Conservation (phyloP, 805 yeast species). For the Saturnispora sekii region DNA sequence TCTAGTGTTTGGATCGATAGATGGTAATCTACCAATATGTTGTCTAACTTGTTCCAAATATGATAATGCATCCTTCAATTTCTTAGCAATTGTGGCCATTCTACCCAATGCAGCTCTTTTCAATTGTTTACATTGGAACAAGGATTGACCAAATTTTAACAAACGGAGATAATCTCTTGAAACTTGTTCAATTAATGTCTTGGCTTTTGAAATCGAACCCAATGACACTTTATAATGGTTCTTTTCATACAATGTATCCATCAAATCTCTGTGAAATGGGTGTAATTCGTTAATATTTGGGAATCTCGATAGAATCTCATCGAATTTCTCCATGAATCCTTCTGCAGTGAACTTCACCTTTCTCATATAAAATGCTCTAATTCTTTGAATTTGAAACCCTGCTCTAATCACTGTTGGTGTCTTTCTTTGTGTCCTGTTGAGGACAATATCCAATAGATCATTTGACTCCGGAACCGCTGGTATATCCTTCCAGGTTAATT, state of each 20-base stretch:
- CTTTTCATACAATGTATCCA: conserved; percentile 96
- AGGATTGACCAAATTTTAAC: conserved; percentile 92
- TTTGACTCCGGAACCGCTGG: conserved; percentile 89
- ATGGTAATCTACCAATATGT: conserved; percentile 96
- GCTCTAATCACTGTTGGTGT: conserved; percentile 98
- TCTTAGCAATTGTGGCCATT: conserved; percentile 97
- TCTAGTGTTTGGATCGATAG: conserved; percentile 98
- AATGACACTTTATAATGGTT: conserved; percentile 95
- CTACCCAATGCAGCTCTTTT: conserved; percentile 98
- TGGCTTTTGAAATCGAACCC: conserved; percentile 91
- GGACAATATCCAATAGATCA: conserved; percentile 91
- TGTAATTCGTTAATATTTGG: conserved; percentile 97
- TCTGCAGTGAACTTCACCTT: conserved; percentile 94
- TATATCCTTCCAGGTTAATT: conserved; percentile 96
- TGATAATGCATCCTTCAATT: conserved; percentile 84
- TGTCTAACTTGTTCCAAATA: conserved; percentile 98
- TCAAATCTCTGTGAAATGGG: conserved; percentile 95
- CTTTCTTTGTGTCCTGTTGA: conserved; percentile 96
- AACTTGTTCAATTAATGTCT: conserved; percentile 89
- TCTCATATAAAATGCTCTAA: conserved; percentile 95
- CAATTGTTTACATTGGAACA: conserved; percentile 97
- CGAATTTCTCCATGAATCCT: conserved; percentile 89
- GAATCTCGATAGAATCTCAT: conserved; percentile 76
- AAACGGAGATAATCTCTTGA: conserved; percentile 91
- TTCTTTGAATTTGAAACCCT: conserved; percentile 93